phyloP scores from a whole-genome alignment of 768 basidiomycete genomes.

The Suillus placidus region DNA sequence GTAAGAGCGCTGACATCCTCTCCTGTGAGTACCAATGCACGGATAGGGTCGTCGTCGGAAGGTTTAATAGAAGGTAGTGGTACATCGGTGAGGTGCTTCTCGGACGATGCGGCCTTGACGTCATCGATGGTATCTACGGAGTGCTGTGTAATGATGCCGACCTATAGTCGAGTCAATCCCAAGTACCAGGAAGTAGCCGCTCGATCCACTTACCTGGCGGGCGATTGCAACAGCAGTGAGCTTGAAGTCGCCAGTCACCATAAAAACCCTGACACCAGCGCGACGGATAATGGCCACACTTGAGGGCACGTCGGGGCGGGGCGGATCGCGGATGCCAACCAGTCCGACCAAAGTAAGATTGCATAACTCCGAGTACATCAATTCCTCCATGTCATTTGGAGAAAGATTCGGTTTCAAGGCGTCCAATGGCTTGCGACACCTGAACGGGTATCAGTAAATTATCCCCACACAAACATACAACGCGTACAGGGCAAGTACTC shows the following conservation, averaged over 20 bases:
- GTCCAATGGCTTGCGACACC: conserved; percentile 35
- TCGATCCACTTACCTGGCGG: conserved; percentile 39
- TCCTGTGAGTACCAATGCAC: conserved; percentile 46
- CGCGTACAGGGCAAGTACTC: conserved; percentile 50
- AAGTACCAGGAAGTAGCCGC: not conserved
- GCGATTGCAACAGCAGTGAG: conserved; percentile 56
- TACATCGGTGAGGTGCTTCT: conserved; percentile 21
- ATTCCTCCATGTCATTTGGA: conserved; percentile 38
- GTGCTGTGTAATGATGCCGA: conserved; percentile 45
- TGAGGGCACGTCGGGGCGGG: conserved; percentile 49
- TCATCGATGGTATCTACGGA: conserved; percentile 38
- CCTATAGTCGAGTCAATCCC: conserved; percentile 27
- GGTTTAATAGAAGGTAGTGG: conserved; percentile 36
- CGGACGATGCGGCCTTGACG: conserved; percentile 23
- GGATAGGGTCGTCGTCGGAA: conserved; percentile 38
- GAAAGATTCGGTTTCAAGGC: conserved; percentile 30
- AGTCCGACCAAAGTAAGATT: conserved; percentile 53
- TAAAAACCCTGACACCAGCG: conserved; percentile 57
- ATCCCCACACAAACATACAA: not conserved
- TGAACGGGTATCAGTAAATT: conserved; percentile 13
- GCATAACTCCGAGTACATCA: conserved; percentile 39
- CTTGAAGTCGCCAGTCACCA: conserved; percentile 61
- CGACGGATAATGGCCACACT: conserved; percentile 49
- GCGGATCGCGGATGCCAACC: conserved; percentile 58
- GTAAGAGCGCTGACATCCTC: conserved; percentile 44